phyloP scores from a whole-genome alignment of 1,139 yeast species.

The Candida sojae region DNA sequence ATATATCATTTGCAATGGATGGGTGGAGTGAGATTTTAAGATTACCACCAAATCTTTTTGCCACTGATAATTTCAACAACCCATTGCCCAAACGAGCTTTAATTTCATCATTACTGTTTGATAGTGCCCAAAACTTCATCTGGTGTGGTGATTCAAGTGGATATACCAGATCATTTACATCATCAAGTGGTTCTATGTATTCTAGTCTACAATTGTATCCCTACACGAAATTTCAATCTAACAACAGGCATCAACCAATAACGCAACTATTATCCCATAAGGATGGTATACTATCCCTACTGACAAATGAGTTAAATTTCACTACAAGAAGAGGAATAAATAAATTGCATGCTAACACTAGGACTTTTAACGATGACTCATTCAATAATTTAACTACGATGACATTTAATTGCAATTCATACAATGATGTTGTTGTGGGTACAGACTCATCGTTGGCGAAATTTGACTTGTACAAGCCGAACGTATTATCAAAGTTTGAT shows the following conservation, averaged over 20 bases:
- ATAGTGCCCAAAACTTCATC: slow-evolving; percentile 66
- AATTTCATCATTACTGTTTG: slow-evolving; percentile 55
- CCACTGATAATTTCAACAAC: slow-evolving; percentile 6
- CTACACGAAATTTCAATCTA: slow-evolving; percentile 54
- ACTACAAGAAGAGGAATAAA: slow-evolving; percentile 61
- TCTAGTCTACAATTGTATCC: slow-evolving; percentile 34
- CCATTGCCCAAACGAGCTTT: not conserved
- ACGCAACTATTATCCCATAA: slow-evolving; percentile 53
- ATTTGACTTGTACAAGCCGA: slow-evolving; percentile 63
- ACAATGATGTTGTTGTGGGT: slow-evolving; percentile 41
- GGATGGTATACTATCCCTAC: slow-evolving; percentile 61
- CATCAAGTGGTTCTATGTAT: slow-evolving; percentile 17
- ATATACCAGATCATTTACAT: slow-evolving; percentile 32
- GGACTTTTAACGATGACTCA: slow-evolving; percentile 25
- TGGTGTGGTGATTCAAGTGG: slow-evolving; percentile 81
- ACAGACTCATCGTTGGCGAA: slow-evolving; percentile 44
- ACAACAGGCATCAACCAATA: slow-evolving; percentile 39
- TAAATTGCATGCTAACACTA: slow-evolving; percentile 35
- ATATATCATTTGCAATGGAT: slow-evolving; percentile 30
- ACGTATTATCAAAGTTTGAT: slow-evolving; percentile 21
- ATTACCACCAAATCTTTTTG: slow-evolving; percentile 11
- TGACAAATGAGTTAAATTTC: slow-evolving; percentile 52
- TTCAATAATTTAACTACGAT: slow-evolving; percentile 35
- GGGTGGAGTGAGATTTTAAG: slow-evolving; percentile 41
- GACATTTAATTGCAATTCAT: slow-evolving; percentile 35